Base-by-base conservation (phyloP, 2,329 filamentous ascomycete species). In the Aspergillus piperis region DNA sequence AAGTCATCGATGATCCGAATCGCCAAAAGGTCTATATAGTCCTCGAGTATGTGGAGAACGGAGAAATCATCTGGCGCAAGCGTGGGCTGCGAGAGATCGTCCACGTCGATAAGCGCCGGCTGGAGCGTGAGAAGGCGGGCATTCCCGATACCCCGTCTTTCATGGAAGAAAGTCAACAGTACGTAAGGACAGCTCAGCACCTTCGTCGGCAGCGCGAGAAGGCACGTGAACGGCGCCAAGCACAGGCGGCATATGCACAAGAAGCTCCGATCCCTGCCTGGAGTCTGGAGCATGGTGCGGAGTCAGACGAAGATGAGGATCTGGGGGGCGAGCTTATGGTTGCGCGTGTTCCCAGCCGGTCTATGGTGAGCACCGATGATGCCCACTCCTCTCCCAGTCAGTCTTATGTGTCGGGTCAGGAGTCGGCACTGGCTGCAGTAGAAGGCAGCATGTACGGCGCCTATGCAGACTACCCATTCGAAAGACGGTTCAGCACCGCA, bases 1-100 rank as follows among this genome's bases (percentile, higher is more conserved):
- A 99, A 78, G 93, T 99, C 70, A 98, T 99, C 70, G 95, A 99
- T 74, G 95, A 99, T 73, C 94, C 94, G 1, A 91, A 92, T 70
- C 87, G 92, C 60, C 95, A 96, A 80, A 99, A 99, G 79, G 96
- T 99, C 63, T 99, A 99, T 79, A 94, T 99, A 79, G 91, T 98
- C 19, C 84, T 99, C 47, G 95, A 99, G 76, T 94, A 94, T 76
- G 93, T 97, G 59, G 92, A 97, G 73, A 85, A 94, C 42, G 94
- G 95, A 54, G 95, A 99, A 78, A 91, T 99, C 59, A 85, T 92
- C 51, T 99, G 95, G 95, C 87, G 95, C 57, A 94, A 90, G 74
- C 92, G 93, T 77, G 94, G 92, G 5, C 82, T 92, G 6, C 90
- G 89, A 58, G 90, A 92, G 70, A 90, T 98, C 65, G 91, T 91